These are phyloP conservation scores for Tulasnella sp. DNA, from an alignment of 768 basidiomycete genomes.

Conservation along the genomic window DNA sequence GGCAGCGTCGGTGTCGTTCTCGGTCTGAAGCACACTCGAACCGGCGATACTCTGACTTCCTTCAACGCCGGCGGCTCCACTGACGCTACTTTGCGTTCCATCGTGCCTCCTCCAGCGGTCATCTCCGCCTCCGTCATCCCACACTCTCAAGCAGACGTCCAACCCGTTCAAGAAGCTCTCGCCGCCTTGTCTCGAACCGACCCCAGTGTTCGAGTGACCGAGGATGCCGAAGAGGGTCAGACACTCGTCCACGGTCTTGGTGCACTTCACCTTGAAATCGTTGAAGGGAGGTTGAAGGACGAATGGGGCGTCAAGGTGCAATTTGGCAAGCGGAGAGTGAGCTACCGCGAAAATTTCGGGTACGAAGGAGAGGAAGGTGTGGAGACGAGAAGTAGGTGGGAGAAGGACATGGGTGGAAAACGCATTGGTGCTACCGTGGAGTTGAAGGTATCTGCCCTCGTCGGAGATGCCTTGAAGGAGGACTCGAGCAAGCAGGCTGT, in stretches of 20 bases:
- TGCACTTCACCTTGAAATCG: constrained; percentile 82
- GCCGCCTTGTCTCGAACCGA: constrained; percentile 77
- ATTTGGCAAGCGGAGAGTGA: constrained; percentile 75
- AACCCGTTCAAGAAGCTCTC: constrained; percentile 76
- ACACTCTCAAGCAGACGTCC: constrained; percentile 74
- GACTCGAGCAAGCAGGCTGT: neutral
- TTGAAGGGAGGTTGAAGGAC: constrained; percentile 75
- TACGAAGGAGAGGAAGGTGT: constrained; percentile 40
- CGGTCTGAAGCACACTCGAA: constrained; percentile 80
- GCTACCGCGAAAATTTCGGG: constrained; percentile 69
- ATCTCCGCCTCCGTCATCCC: constrained; percentile 84
- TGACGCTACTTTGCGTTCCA: constrained; percentile 52
- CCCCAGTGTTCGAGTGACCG: constrained; percentile 76
- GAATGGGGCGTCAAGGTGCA: constrained; percentile 82
- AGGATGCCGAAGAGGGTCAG: constrained; percentile 74
- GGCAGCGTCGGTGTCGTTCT: constrained; percentile 85
- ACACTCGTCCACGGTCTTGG: constrained; percentile 83
- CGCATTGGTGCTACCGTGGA: constrained; percentile 55
- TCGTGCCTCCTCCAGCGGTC: constrained; percentile 77
- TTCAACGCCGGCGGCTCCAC: constrained; percentile 43
- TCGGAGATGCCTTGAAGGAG: constrained; percentile 49
- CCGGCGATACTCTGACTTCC: constrained; percentile 81
- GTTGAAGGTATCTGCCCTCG: constrained; percentile 59
- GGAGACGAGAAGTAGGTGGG: constrained; percentile 55
- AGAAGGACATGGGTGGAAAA: constrained; percentile 65